Percentiles rank a stretch among this genome's conserved stretches.
These are phyloP conservation scores for Pyropia haitanensis DNA, from an alignment of 23 red algal species.

Conservation along the genomic window DNA sequence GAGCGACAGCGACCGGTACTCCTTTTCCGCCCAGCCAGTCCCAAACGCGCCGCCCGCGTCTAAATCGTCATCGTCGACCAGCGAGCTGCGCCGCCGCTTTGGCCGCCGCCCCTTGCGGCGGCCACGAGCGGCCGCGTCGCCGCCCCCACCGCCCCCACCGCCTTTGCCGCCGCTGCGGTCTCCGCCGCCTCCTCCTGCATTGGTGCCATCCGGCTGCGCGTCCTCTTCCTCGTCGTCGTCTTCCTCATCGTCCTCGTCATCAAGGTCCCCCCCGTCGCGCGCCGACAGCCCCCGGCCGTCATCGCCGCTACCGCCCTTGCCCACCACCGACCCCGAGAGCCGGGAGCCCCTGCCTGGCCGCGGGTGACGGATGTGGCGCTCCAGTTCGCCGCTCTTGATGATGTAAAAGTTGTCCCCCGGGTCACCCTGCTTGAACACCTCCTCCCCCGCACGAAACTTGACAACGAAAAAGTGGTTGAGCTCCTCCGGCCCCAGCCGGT, in stretches of 20 bases:
- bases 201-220: neutral
- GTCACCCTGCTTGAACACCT: conserved; percentile 87
- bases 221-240: too few species aligned
- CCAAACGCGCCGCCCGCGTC: neutral
- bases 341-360: neutral
- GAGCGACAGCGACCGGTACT: conserved; percentile 14
- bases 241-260: too few species aligned
- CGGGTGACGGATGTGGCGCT: conserved; percentile 74
- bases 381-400: conserved; percentile 82
- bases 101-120: too few species aligned
- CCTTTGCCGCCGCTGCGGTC: conserved; percentile 9
- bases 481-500: conserved; percentile 74
- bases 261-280: too few species aligned
- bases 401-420: conserved; percentile 95
- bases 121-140: neutral
- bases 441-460: conserved; percentile 85
- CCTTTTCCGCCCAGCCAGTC: conserved; percentile 10
- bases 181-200: conserved; percentile 11
- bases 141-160: neutral
- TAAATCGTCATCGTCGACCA: too few species aligned
- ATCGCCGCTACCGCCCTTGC: conserved; percentile 5
- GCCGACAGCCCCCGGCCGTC: neutral
- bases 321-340: neutral
- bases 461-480: conserved; percentile 78
- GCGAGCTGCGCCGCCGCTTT: too few species aligned